Evolutionary conservation across 2,329 filamentous ascomycete species (phyloP), one percentile per base, ranked within the genome.

Genomic region (Trichoderma sp.): DNA sequence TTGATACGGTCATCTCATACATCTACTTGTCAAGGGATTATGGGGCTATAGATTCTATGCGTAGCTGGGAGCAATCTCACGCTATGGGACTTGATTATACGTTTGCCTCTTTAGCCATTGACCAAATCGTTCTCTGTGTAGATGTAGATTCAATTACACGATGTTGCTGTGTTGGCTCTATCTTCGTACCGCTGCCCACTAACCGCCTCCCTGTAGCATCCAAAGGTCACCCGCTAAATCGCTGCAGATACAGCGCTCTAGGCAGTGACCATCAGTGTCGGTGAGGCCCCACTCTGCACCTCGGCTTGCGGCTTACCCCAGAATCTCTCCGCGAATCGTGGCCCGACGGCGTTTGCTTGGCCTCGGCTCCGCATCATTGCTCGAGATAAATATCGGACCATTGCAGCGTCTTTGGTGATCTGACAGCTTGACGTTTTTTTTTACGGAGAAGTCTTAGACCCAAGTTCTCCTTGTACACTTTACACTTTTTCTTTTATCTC

Each of bases 271-370:
- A 43, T 47, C 36, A 61, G 57, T 51, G 14, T 64, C 57, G 57
- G 65, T 64, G 57, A 70, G 14, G 57, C 66, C 60, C 67, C 71
- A 60, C 57, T 64, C 60, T 64, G 57, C 67, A 34, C 71, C 71
- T 72, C 71, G 71, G 71, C 71, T 72, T 70, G 71, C 66, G 43
- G 66, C 60, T 71, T 72, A 72, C 71, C 71, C 71, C 71, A 70
- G 71, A 71, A 58, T 72, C 66, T 56, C 57, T 70, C 58, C 60
- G 26, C 64, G 18, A 39, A 68, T 32, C 64, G 51, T 36, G 68
- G 28, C 26, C 70, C 70, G 70, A 71, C 53, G 63, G 70, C 30
- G 21, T 67, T 56, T 30, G 18, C 28, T 62, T 60, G 57, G 57
- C 69, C 68, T 72, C 65, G 67, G 71, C 69, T 63, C 71, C 43